These are phyloP conservation scores for Loxodes magnus DNA, from an alignment of 73 alveolate species.

Conservation along the genomic window DNA sequence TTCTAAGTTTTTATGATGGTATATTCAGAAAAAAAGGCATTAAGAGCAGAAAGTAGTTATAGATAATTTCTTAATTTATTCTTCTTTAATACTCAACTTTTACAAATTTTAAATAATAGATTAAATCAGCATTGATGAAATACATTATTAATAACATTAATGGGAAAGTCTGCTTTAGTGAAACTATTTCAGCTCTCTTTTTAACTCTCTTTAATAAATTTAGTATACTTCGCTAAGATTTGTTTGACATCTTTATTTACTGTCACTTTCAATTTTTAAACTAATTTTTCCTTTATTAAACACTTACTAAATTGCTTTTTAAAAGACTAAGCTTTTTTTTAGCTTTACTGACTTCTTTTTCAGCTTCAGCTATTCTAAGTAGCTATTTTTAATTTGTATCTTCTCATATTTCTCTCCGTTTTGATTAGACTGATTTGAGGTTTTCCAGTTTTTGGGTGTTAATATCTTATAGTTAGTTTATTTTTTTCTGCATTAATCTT, in stretches of 20 bases:
- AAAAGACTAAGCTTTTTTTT: neutral
- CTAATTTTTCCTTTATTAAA: neutral
- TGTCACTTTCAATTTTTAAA: neutral
- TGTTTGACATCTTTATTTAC: neutral
- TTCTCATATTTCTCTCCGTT: neutral
- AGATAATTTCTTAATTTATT: too few relatives aligned
- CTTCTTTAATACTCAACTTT: too few relatives aligned
- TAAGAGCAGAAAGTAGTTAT: too few relatives aligned
- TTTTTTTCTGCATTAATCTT: neutral
- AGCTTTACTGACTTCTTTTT: neutral
- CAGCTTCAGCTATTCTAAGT: neutral
- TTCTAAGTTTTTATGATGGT: too few relatives aligned
- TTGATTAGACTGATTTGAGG: neutral
- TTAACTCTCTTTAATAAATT: too few relatives aligned
- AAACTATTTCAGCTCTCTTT: too few relatives aligned
- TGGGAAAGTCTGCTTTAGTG: too few relatives aligned
- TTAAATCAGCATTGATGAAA: too few relatives aligned
- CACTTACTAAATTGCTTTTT: too few relatives aligned
- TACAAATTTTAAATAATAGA: too few relatives aligned
- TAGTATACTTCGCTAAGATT: neutral
- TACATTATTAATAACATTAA: too few relatives aligned
- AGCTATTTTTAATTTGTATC: neutral
- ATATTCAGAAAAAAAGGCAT: too few relatives aligned
- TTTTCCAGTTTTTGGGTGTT: constrained; percentile 1
- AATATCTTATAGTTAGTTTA: neutral